These are phyloP conservation scores for Gossypium australe DNA, from an alignment of 345 rosid genomes.

Conservation along the genomic window DNA sequence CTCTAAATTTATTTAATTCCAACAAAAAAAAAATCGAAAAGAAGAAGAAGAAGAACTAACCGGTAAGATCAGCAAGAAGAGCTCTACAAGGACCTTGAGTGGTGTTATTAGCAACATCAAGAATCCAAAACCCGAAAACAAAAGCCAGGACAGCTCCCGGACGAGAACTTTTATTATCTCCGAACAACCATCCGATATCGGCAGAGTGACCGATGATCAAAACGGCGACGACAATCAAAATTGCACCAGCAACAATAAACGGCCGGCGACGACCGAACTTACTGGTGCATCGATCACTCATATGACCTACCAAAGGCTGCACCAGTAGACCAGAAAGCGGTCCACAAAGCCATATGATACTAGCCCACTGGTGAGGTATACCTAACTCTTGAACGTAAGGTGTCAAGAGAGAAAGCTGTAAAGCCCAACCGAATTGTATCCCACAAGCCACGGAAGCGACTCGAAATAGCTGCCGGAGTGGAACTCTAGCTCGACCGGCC, in stretches of 20 bases:
- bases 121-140: conserved; percentile 88
- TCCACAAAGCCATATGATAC: conserved; percentile 94
- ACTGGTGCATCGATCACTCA: conserved; percentile 83
- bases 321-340: conserved; percentile 87
- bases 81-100: conserved; percentile 98
- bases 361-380: conserved; percentile 94
- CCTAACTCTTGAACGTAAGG: conserved; percentile 98
- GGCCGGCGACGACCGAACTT: conserved; percentile 90
- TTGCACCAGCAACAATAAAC: conserved; percentile 59
- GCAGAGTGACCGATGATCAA: conserved; percentile 74
- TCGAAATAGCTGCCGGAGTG: conserved; percentile 60
- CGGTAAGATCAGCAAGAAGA: conserved; percentile 92
- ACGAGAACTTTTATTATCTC: conserved; percentile 42
- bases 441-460: conserved; percentile 93
- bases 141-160: conserved; percentile 79
- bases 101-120: conserved; percentile 86
- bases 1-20: conserved; percentile 14
- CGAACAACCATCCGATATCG: conserved; percentile 82
- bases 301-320: conserved; percentile 87
- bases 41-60: conserved; percentile 27
- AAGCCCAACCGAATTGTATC: conserved; percentile 96
- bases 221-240: conserved; percentile 52
- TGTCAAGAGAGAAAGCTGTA: conserved; percentile 87
- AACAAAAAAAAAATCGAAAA: not conserved
- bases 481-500: conserved; percentile 33